A percentile compares a stretch with the other conserved stretches of the same genome.
Evolutionary conservation across 2,329 filamentous ascomycete species (phyloP).

Genomic region (Colletotrichum somersetense): DNA sequence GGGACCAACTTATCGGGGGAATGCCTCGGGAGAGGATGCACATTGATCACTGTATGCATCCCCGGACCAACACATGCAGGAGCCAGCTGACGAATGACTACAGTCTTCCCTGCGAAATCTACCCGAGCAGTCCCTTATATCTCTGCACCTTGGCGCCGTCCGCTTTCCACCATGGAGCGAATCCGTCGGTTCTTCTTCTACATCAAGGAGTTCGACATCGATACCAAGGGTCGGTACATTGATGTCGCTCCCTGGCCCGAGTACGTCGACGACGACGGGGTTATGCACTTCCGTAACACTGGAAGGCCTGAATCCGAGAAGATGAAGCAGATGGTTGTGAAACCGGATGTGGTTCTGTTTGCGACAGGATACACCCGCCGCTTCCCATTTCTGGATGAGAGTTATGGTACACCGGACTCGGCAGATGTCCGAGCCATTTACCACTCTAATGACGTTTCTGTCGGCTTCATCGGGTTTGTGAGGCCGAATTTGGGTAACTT

Average conservation of each 20-base stretch:
- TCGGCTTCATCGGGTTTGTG: constrained; percentile 63
- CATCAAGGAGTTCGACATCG: constrained; percentile 44
- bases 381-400: constrained; percentile 51
- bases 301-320: constrained; percentile 48
- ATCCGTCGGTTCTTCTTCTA: constrained; percentile 52
- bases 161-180: constrained; percentile 43
- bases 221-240: constrained; percentile 47
- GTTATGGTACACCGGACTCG: constrained; percentile 58
- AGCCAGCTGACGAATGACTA: not conserved
- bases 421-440: constrained; percentile 67
- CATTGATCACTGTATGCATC: constrained; percentile 34
- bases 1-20: constrained; percentile 63
- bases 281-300: constrained; percentile 50
- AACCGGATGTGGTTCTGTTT: constrained; percentile 53
- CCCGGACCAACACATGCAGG: not conserved
- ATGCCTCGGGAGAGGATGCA: constrained; percentile 48
- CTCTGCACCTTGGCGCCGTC: constrained; percentile 49
- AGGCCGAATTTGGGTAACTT: constrained; percentile 56
- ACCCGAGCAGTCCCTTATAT: constrained; percentile 52
- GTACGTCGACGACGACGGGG: constrained; percentile 48
- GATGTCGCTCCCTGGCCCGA: constrained; percentile 54
- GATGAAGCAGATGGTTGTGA: constrained; percentile 48
- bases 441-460: constrained; percentile 51
- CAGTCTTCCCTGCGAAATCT: constrained; percentile 53
- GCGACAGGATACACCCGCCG: constrained; percentile 53